Base-by-base conservation (phyloP, 768 basidiomycete genomes). In the Peribolospora baueri region DNA sequence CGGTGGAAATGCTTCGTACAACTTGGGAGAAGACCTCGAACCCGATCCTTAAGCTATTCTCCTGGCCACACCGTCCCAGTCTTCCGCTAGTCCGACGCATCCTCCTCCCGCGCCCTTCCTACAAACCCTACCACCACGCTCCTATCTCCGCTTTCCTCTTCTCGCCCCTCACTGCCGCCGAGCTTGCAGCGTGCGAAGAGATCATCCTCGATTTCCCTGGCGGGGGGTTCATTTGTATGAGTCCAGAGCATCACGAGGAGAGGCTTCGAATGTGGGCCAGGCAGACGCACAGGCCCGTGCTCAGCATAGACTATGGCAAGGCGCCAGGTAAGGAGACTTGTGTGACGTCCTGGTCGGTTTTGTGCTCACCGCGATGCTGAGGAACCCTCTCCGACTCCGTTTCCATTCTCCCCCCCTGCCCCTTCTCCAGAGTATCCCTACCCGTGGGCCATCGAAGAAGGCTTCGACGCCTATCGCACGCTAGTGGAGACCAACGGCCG, bases 21-120 rank as follows among this genome's bases (percentile, higher is more conserved):
- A 95, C 87, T 36, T 98, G 93, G 93, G 90, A 91, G 68, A 98
- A 98, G 72, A 85, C 86, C 0, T 74, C 75, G 2, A 91, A 97
- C 68, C 93, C 90, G 57, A 83, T 85, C 70, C 71, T 93, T 60
- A 81, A 82, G 40, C 65, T 80, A 37, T 60, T 82, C 47, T 78
- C 70, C 11, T 59, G 65, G 48, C 63, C 75, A 9, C 69, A 72
- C 57, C 68, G 76, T 7, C 85, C 86, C 5, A 67, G 60, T 46
- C 66, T 95, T 40, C 69, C 74, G 36, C 71, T 84, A 57, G 72
- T 76, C 53, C 76, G 80, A 53, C 83, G 81, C 68, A 73, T 98
- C 50, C 70, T 81, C n/a, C 72, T 98, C 7, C 79, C 84, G 3
- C 76, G 91, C 39, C 90, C 87, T 1, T 69, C 76, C 43, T 72